phyloP scores from a whole-genome alignment of 164 flowering plant species.

The Chimonanthus salicifolius region DNA sequence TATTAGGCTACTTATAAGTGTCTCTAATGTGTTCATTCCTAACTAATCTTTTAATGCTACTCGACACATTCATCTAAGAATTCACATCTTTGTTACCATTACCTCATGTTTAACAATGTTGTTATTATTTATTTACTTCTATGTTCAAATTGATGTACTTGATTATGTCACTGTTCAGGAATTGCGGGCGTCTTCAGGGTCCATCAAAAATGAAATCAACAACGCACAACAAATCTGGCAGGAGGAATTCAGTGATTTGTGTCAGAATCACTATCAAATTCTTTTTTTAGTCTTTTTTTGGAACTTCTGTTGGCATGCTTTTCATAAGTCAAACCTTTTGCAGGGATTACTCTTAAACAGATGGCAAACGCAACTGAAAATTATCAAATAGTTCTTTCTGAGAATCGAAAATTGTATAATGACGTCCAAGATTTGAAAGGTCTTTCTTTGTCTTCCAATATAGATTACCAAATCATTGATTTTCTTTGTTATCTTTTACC shows the following conservation, averaged over 20 bases:
- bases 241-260: conserved; percentile 59
- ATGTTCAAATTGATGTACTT: background rate
- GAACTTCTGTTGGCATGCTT: background rate
- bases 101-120: background rate
- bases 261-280: conserved; percentile 27
- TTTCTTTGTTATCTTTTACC: background rate
- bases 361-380: conserved; percentile 72
- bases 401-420: conserved; percentile 85
- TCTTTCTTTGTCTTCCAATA: conserved; percentile 16
- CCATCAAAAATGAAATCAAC: conserved; percentile 58
- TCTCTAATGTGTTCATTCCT: no score
- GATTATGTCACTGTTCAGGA: conserved; percentile 38
- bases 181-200: conserved; percentile 43
- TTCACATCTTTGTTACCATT: background rate
- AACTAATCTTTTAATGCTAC: no score
- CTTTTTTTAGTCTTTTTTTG: conserved; percentile 3
- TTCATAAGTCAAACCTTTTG: background rate
- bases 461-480: background rate
- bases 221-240: conserved; percentile 37
- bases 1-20: no score
- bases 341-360: conserved; percentile 70
- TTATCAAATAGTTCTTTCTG: conserved; percentile 74
- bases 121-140: background rate
- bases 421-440: conserved; percentile 98
- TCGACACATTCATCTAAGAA: no score